Evolutionary conservation across 2,329 filamentous ascomycete species (phyloP).

Genomic region (Epichloe hybrida): DNA sequence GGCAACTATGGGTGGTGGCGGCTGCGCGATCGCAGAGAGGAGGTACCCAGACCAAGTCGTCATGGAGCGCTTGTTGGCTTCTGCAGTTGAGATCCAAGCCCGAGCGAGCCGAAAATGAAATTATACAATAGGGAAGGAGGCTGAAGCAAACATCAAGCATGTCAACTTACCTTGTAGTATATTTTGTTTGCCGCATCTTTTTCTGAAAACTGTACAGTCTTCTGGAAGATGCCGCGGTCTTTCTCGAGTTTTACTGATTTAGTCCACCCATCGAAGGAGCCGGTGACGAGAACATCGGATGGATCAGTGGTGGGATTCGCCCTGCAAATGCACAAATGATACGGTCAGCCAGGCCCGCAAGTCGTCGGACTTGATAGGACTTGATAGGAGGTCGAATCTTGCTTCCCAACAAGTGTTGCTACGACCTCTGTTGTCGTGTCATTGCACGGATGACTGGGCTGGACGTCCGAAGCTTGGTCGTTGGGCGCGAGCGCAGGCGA

Average conservation of each 20-base stretch:
- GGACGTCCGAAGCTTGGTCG: background rate
- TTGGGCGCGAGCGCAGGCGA: background rate
- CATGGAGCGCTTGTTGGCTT: background rate
- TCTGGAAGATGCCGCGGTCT: constrained; percentile 59
- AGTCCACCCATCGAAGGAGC: constrained; percentile 88
- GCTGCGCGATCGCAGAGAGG: background rate
- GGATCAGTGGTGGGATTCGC: constrained; percentile 72
- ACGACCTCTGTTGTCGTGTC: background rate
- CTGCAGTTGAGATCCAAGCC: background rate
- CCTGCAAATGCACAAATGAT: constrained; percentile 37
- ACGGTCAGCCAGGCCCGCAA: constrained; percentile 3
- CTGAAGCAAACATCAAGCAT: background rate
- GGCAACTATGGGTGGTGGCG: background rate
- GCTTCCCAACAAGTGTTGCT: background rate
- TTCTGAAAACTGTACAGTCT: constrained; percentile 61
- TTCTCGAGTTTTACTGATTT: constrained; percentile 77
- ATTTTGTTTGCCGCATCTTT: constrained; percentile 50
- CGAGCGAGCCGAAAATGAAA: background rate
- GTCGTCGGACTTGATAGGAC: background rate
- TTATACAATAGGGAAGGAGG: background rate
- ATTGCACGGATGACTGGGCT: background rate
- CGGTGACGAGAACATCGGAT: constrained; percentile 57
- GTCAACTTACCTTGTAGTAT: constrained; percentile 73
- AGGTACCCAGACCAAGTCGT: background rate
- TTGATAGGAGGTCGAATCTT: background rate